Conservation (phyloP, 768 basidiomycete species). For the Holtermannia corniformis region DNA sequence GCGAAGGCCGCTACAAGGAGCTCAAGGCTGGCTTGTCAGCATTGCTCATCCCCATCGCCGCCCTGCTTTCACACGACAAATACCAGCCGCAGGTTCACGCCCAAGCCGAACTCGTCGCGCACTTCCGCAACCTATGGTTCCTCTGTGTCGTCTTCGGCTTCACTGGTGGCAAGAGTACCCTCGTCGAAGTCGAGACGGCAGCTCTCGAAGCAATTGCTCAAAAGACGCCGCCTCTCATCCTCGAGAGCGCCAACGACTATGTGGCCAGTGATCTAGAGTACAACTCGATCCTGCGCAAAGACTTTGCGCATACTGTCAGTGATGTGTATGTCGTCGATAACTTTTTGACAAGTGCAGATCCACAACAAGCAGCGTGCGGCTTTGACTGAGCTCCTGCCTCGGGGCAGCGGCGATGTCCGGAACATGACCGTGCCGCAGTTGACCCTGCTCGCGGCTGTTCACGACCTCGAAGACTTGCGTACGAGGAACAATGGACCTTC, state of each 20-base stretch:
- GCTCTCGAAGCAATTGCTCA: slow-evolving; percentile 68
- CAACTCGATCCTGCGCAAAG: slow-evolving; percentile 77
- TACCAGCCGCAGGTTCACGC: slow-evolving; percentile 55
- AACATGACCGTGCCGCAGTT: slow-evolving; percentile 70
- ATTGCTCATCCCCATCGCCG: slow-evolving; percentile 81
- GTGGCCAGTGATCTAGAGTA: slow-evolving; percentile 84
- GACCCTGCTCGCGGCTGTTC: slow-evolving; percentile 73
- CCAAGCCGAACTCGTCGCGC: slow-evolving; percentile 54
- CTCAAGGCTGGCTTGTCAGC: slow-evolving; percentile 78
- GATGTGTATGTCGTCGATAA: not conserved
- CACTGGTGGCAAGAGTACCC: slow-evolving; percentile 47
- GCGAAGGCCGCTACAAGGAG: slow-evolving; percentile 36
- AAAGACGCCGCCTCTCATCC: slow-evolving; percentile 75
- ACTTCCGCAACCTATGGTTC: slow-evolving; percentile 94
- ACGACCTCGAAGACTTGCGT: slow-evolving; percentile 80
- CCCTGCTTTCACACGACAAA: slow-evolving; percentile 62
- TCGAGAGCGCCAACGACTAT: slow-evolving; percentile 72
- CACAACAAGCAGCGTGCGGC: slow-evolving; percentile 57
- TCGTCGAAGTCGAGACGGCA: slow-evolving; percentile 58
- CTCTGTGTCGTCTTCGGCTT: slow-evolving; percentile 79
- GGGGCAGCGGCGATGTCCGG: slow-evolving; percentile 60
- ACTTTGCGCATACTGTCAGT: slow-evolving; percentile 46
- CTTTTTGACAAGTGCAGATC: slow-evolving; percentile 47
- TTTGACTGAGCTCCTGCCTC: slow-evolving; percentile 58
- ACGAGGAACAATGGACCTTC: slow-evolving; percentile 70